Percentiles rank a stretch among this genome's conserved stretches.
phyloP scores from a whole-genome alignment of 441 rosid species.

The Populus tomentosa region DNA sequence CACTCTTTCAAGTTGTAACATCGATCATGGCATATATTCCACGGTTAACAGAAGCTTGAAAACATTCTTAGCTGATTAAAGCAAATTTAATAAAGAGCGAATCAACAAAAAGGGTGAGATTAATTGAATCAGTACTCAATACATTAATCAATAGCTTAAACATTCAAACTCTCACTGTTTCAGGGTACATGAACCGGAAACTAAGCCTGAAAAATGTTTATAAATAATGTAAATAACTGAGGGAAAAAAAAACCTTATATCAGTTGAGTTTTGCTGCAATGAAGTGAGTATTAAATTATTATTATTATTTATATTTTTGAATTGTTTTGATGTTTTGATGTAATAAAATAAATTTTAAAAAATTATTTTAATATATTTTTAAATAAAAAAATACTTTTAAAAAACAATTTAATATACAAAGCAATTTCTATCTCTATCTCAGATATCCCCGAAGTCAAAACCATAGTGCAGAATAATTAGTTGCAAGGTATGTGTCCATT shows the following conservation, averaged over 20 bases:
- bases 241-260: no score
- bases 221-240: background rate
- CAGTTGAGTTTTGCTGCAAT: background rate
- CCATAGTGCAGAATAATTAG: background rate
- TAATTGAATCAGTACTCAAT: background rate
- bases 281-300: background rate
- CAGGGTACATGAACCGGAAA: constrained; percentile 18
- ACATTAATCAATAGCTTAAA: background rate
- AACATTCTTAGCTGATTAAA: background rate
- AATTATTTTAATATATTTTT: no score
- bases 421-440: no score
- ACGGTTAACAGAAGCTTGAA: background rate
- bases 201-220: background rate
- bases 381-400: no score
- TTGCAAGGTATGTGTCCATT: background rate
- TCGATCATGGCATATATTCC: background rate
- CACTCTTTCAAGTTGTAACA: background rate
- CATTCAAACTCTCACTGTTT: constrained; percentile 10
- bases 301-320: background rate
- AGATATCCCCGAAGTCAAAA: background rate
- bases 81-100: background rate
- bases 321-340: no score
- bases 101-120: background rate
- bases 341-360: no score
- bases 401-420: no score